phyloP scores from a whole-genome alignment of 148 eudicot genomes.

The Vaccinium vitisidaea region DNA sequence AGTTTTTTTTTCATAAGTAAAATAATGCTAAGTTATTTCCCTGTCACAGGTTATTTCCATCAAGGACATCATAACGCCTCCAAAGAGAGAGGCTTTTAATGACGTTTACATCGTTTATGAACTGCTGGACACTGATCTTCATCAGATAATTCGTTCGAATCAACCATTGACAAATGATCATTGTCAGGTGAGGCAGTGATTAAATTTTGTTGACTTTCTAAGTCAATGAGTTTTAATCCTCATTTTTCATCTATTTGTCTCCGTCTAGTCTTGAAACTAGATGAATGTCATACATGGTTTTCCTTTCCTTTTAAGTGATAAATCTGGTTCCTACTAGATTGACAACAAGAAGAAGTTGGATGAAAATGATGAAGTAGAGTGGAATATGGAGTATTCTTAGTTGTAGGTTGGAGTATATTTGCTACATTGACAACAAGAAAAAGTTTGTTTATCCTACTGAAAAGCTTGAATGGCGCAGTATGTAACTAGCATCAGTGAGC shows the following conservation, averaged over 20 bases:
- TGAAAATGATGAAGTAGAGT: not conserved
- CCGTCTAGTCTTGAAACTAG: not conserved
- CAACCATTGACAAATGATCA: constrained; percentile 62
- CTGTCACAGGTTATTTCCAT: constrained; percentile 51
- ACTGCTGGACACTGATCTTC: constrained; percentile 81
- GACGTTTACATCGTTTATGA: constrained; percentile 81
- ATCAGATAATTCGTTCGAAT: constrained; percentile 67
- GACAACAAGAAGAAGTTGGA: not conserved
- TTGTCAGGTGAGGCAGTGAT: constrained; percentile 44
- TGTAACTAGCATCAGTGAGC: not conserved
- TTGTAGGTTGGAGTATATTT: not conserved
- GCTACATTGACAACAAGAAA: not conserved
- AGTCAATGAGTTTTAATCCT: constrained; percentile 8
- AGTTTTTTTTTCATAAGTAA: not conserved
- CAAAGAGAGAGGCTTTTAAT: constrained; percentile 51
- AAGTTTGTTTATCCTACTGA: not conserved
- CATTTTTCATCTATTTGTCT: not conserved
- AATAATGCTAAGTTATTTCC: constrained; percentile 3
- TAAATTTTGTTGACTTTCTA: not conserved
- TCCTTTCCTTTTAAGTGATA: not conserved
- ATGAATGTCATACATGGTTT: not conserved
- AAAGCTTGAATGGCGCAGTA: not conserved
- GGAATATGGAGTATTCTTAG: not conserved
- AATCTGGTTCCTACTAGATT: not conserved
- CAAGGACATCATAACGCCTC: constrained; percentile 69